Conservation (phyloP, 257 asterid genomes). For the Nicotiana tabacum region DNA sequence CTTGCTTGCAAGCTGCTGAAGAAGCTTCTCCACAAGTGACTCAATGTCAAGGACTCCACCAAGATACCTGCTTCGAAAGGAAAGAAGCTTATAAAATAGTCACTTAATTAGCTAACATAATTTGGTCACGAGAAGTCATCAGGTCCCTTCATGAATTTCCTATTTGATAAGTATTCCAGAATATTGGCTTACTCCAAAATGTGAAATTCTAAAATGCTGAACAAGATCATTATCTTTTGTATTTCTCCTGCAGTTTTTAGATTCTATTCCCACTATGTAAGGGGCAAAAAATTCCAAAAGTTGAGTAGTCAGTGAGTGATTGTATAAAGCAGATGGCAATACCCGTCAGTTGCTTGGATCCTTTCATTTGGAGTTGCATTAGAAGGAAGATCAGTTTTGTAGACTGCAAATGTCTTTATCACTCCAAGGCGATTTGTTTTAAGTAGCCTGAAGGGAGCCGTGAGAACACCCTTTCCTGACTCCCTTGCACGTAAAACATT, state of each 20-base stretch:
- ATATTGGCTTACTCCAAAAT: neutral
- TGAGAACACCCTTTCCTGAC: conserved; percentile 95
- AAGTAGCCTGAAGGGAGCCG: conserved; percentile 91
- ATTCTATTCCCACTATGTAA: neutral
- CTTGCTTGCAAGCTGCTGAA: conserved; percentile 96
- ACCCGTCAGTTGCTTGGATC: conserved; percentile 84
- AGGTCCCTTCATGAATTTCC: neutral
- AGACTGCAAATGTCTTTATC: conserved; percentile 91
- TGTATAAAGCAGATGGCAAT: conserved; percentile 18
- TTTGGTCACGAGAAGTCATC: neutral
- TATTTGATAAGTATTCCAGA: neutral
- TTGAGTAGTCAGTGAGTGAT: neutral
- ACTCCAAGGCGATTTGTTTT: conserved; percentile 95
- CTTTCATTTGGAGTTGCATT: conserved; percentile 70
- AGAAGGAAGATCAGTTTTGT: conserved; percentile 62
- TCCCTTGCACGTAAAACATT: conserved; percentile 92
- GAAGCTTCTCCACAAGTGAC: conserved; percentile 95
- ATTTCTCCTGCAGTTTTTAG: neutral
- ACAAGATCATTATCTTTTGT: neutral
- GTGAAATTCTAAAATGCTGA: neutral
- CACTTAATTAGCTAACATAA: neutral
- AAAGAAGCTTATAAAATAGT: neutral
- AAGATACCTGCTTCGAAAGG: conserved; percentile 60
- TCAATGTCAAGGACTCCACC: conserved; percentile 98
- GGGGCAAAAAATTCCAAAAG: neutral